Percentiles rank a stretch among this genome's conserved stretches.
phyloP scores from a whole-genome alignment of 495 filamentous ascomycete species.

The Bombardia bombarda region DNA sequence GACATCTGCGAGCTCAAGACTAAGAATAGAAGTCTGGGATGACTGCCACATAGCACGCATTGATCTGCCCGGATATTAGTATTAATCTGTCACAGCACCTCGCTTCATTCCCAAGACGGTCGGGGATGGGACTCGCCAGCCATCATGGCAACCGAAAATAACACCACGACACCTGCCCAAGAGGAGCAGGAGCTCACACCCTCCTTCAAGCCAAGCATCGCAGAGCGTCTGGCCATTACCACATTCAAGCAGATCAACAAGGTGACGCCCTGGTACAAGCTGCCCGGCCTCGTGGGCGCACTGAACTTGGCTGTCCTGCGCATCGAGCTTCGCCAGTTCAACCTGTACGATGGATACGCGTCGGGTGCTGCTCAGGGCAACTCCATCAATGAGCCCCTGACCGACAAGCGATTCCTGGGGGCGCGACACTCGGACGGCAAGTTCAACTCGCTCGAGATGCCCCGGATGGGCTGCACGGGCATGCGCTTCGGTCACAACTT shows the following conservation, averaged over 20 bases:
- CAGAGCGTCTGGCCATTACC: conserved; percentile 17
- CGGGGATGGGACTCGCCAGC: too few relatives aligned
- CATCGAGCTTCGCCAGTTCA: conserved; percentile 29
- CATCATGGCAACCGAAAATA: neutral
- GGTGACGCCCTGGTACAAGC: conserved; percentile 30
- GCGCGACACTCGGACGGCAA: conserved; percentile 34
- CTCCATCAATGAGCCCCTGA: conserved; percentile 12
- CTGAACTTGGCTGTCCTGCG: conserved; percentile 31
- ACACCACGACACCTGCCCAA: neutral
- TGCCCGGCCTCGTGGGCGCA: conserved; percentile 27
- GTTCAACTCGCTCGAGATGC: conserved; percentile 29
- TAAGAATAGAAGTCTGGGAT: too few relatives aligned
- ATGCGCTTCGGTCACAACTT: conserved; percentile 38
- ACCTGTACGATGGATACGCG: conserved; percentile 34
- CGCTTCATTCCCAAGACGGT: too few relatives aligned
- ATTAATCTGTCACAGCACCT: too few relatives aligned
- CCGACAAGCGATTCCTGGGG: conserved; percentile 14
- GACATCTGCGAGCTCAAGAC: too few relatives aligned
- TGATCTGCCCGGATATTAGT: too few relatives aligned
- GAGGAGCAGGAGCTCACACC: neutral
- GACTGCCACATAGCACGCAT: too few relatives aligned
- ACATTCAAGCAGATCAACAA: conserved; percentile 29
- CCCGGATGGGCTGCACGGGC: conserved; percentile 34
- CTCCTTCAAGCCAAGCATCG: conserved; percentile 12
- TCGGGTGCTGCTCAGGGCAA: conserved; percentile 21